Evolutionary conservation across 2,329 filamentous ascomycete genomes (phyloP).

Genomic region (Rutstroemia sp.): DNA sequence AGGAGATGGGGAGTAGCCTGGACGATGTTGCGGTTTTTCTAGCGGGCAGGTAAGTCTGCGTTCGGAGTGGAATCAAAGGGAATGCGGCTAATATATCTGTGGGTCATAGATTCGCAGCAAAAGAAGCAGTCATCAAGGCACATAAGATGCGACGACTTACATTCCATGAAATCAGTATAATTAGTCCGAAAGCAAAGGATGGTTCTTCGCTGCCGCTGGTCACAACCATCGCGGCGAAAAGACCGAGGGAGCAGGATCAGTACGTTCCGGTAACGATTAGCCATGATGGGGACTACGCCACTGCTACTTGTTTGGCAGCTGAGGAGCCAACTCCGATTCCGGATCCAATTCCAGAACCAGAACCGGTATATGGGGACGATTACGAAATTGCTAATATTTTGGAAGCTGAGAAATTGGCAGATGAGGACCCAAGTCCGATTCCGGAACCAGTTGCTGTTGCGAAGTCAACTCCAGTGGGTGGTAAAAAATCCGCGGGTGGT

Average conservation of each 20-base stretch:
- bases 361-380: too few relatives aligned
- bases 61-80: too few relatives aligned
- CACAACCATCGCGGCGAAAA: constrained; percentile 19
- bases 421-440: too few relatives aligned
- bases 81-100: too few relatives aligned
- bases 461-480: too few relatives aligned
- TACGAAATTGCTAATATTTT: too few relatives aligned
- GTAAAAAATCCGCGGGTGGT: too few relatives aligned
- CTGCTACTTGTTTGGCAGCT: constrained; percentile 55
- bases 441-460: too few relatives aligned
- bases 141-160: constrained; percentile 50
- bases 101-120: constrained; percentile 45
- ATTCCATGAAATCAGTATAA: constrained; percentile 51
- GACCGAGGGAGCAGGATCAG: constrained; percentile 33
- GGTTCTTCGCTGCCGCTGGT: constrained; percentile 15
- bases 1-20: neutral
- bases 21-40: constrained; percentile 15
- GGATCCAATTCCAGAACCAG: too few relatives aligned
- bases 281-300: constrained; percentile 79
- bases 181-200: neutral
- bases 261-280: constrained; percentile 72
- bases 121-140: constrained; percentile 70
- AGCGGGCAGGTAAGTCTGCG: constrained; percentile 19
- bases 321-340: neutral
- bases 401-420: too few relatives aligned